Base-by-base conservation (phyloP, 179 eudicot species). In the Spinacia oleracea region DNA sequence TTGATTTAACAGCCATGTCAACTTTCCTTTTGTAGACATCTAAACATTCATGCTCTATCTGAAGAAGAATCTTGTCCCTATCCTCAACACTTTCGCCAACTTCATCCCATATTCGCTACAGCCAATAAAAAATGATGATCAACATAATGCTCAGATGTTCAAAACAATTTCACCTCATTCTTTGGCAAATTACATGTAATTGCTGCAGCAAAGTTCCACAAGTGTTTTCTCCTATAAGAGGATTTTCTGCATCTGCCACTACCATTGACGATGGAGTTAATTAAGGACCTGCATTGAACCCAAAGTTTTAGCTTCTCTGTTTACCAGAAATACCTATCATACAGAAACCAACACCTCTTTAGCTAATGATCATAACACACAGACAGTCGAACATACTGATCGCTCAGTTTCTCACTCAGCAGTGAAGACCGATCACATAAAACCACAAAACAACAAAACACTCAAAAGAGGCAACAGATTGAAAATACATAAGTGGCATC, bases 101-200 rank as follows among this genome's bases (percentile, higher is more conserved):
- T 81, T 96, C 99, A 81, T 96, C 96, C 99, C 99, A 96, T 73
- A 93, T 93, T 91, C 88, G 87, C 99, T 96, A 93, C 85, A 84
- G 71, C 45, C 74, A 66, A 40, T 35, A 10, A 34, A 14, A 75
- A 59, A 35, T 18, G 73, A 59, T 60, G 40, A 70, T 79, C 53
- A 84, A 80, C 29, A 62, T 50, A 82, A 15, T 6, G n/a, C 55
- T 14, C 56, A 64, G 53, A 20, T 31, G 27, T 50, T 25, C 11
- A 21, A 32, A 23, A 12, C 64, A 74, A 11, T 71, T 32, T 34
- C 20, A 21, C 45, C 14, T 53, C 11, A 12, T 16, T 58, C 18
- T 59, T 55, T 32, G 46, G 15, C 15, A 4, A 70, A 59, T 85
- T 84, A 79, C 98, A 97, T 95, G 98, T 86, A 95, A 80, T 67